These are phyloP conservation scores for Solanum ossicruentum DNA, from an alignment of 257 asterid genomes.

Conservation along the genomic window DNA sequence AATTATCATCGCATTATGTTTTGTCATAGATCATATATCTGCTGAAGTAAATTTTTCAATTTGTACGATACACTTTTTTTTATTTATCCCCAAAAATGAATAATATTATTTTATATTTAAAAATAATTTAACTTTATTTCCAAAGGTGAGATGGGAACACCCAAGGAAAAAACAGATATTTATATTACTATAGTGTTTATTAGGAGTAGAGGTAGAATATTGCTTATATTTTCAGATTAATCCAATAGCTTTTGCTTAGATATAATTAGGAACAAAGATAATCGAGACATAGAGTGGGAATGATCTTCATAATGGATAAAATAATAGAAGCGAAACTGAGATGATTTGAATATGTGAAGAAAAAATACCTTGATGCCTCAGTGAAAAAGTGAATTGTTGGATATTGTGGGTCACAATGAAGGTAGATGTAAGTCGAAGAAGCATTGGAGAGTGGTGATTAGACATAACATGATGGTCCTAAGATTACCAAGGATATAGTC, in stretches of 20 bases:
- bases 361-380: neutral
- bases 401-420: neutral
- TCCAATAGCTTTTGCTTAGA: neutral
- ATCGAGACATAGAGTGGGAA: neutral
- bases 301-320: neutral
- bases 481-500: neutral
- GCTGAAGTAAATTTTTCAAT: slow-evolving; percentile 20
- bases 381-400: neutral
- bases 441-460: too few species aligned
- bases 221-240: neutral
- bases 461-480: neutral
- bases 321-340: accelerated
- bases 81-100: too few species aligned
- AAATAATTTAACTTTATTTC: too few species aligned
- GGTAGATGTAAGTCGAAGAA: neutral
- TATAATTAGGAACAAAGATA: too few species aligned
- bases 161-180: neutral
- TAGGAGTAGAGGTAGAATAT: neutral
- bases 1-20: neutral
- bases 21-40: slow-evolving; percentile 9
- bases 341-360: neutral
- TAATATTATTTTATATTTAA: too few species aligned
- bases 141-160: too few species aligned
- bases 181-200: neutral
- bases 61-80: neutral